Evolutionary conservation across 768 basidiomycete species (phyloP).

Genomic region (Trametes gibbosa): DNA sequence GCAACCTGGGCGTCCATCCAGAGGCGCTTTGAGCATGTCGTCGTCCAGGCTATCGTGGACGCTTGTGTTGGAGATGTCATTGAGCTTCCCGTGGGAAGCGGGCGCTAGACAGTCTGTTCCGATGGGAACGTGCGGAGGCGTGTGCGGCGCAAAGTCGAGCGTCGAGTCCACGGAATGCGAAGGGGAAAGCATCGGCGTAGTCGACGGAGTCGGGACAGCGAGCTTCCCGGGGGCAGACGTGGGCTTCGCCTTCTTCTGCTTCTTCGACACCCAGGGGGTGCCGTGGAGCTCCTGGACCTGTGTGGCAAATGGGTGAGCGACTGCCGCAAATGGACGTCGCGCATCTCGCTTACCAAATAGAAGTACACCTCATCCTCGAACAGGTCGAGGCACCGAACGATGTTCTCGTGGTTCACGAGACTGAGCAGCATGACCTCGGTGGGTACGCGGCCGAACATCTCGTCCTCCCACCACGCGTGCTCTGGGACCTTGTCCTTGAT

Average conservation of each 20-base stretch:
- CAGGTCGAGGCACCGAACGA: slow-evolving; percentile 80
- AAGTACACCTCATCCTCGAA: slow-evolving; percentile 84
- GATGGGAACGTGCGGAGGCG: slow-evolving; percentile 31
- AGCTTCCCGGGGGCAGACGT: slow-evolving; percentile 28
- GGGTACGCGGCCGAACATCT: slow-evolving; percentile 62
- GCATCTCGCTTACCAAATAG: slow-evolving; percentile 65
- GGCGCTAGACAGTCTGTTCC: background rate
- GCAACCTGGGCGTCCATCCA: slow-evolving; percentile 33
- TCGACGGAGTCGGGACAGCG: slow-evolving; percentile 46
- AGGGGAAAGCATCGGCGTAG: slow-evolving; percentile 57
- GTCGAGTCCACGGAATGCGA: slow-evolving; percentile 49
- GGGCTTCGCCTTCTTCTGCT: slow-evolving; percentile 33
- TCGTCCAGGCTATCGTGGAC: slow-evolving; percentile 6
- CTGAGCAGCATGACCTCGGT: slow-evolving; percentile 79
- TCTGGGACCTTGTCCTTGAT: slow-evolving; percentile 68
- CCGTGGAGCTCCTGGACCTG: slow-evolving; percentile 94
- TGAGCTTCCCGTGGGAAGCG: background rate
- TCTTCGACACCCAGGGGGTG: slow-evolving; percentile 70
- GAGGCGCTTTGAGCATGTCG: slow-evolving; percentile 15
- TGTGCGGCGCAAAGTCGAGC: slow-evolving; percentile 40
- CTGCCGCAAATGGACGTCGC: slow-evolving; percentile 7
- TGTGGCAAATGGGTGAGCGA: background rate
- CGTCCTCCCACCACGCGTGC: slow-evolving; percentile 63
- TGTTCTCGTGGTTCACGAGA: slow-evolving; percentile 71
- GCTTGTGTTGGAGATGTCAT: background rate